phyloP scores from a whole-genome alignment of 345 rosid species.

The Geranium brycei region DNA sequence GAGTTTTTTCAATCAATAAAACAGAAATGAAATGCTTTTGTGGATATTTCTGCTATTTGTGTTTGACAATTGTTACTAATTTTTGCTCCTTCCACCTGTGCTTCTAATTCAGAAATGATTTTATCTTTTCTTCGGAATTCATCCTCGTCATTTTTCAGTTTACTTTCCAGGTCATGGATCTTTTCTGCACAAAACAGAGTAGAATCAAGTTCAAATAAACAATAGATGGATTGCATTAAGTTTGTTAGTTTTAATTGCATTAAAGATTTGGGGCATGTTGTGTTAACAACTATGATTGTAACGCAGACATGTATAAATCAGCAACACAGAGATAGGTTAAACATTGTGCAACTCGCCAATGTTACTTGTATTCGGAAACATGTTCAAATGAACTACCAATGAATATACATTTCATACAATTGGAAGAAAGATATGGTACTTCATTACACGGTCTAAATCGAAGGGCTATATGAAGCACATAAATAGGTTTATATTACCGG shows the following conservation, averaged over 20 bases:
- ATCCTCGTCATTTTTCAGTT: conserved; percentile 26
- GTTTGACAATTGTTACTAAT: conserved; percentile 22
- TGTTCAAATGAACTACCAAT: not conserved
- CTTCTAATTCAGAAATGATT: conserved; percentile 42
- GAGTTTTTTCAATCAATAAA: conserved; percentile 4
- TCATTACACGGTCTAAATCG: not conserved
- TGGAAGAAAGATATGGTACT: not conserved
- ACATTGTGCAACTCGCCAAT: not conserved
- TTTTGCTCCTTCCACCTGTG: conserved; percentile 38
- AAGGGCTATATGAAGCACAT: conserved; percentile 2
- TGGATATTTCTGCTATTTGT: conserved; percentile 70
- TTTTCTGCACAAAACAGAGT: conserved; percentile 33
- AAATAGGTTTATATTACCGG: conserved; percentile 28
- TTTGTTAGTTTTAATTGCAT: too few species aligned
- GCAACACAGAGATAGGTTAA: not conserved
- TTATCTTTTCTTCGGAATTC: conserved; percentile 43
- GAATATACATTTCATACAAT: not conserved
- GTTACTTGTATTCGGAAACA: not conserved
- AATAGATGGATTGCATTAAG: not conserved
- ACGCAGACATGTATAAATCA: not conserved
- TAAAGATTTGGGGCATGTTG: not conserved
- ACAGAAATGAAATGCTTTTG: conserved; percentile 1
- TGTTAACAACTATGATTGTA: not conserved
- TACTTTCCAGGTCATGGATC: conserved; percentile 40
- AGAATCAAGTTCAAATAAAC: conserved; percentile 1